Conservation (phyloP, 2,329 filamentous ascomycete species). For the Venturia nashicola region DNA sequence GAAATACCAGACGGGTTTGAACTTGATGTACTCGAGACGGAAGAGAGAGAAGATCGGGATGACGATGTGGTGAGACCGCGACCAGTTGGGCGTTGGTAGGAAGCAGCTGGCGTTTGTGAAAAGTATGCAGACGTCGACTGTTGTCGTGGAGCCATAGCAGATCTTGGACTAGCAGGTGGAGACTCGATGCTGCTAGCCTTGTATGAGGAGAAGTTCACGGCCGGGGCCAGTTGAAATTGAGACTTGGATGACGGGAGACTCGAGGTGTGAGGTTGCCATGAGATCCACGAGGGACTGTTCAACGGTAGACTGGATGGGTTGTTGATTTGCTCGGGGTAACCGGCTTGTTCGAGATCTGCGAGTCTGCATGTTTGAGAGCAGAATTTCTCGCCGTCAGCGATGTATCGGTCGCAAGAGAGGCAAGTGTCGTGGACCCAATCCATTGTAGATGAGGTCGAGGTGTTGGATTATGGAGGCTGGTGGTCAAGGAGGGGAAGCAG, state of each 20-base stretch:
- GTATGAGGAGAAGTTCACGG: constrained; percentile 60
- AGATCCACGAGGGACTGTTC: constrained; percentile 37
- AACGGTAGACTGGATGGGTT: constrained; percentile 36
- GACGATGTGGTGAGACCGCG: constrained; percentile 48
- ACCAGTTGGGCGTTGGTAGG: constrained; percentile 23
- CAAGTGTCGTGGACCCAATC: constrained; percentile 86
- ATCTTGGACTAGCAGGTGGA: constrained; percentile 33
- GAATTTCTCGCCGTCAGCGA: constrained; percentile 62
- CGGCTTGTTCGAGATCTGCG: constrained; percentile 66
- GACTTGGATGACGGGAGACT: constrained; percentile 23
- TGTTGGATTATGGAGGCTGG: background rate
- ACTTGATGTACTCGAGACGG: constrained; percentile 49
- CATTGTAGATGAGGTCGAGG: constrained; percentile 20
- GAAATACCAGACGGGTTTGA: constrained; percentile 48
- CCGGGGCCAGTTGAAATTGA: constrained; percentile 56
- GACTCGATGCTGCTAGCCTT: constrained; percentile 39
- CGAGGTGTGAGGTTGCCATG: constrained; percentile 41
- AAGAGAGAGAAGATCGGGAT: constrained; percentile 74
- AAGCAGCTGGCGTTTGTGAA: constrained; percentile 17
- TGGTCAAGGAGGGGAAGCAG: background rate
- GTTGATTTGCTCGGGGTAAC: constrained; percentile 18
- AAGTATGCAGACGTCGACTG: constrained; percentile 27
- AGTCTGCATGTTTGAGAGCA: constrained; percentile 87
- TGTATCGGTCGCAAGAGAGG: constrained; percentile 85
- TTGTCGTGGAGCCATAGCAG: constrained; percentile 16